Percentiles rank a stretch among this genome's conserved stretches.
phyloP scores from a whole-genome alignment of 2,329 filamentous ascomycete species.

The Mollisiaceae sp. region DNA sequence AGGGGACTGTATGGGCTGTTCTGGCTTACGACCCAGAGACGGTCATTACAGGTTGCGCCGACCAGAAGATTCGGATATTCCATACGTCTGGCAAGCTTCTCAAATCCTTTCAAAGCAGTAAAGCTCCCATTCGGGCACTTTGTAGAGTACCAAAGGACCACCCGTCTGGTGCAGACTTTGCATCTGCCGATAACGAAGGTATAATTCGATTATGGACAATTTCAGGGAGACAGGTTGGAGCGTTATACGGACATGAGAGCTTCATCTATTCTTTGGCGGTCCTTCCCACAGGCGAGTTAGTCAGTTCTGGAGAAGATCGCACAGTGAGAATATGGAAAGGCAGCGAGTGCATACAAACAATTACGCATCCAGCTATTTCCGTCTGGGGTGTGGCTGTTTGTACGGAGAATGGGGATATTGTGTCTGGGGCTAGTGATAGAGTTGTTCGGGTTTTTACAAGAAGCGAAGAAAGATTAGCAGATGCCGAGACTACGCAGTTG shows the following conservation, averaged over 20 bases:
- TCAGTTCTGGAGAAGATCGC: slow-evolving; percentile 93
- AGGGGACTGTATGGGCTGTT: slow-evolving; percentile 89
- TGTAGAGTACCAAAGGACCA: slow-evolving; percentile 79
- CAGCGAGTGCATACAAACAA: slow-evolving; percentile 85
- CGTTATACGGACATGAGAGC: slow-evolving; percentile 87
- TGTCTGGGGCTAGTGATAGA: slow-evolving; percentile 90
- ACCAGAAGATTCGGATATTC: slow-evolving; percentile 87
- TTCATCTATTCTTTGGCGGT: slow-evolving; percentile 89
- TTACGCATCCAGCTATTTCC: slow-evolving; percentile 95
- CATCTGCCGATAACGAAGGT: slow-evolving; percentile 92
- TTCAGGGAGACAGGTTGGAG: slow-evolving; percentile 74
- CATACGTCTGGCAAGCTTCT: slow-evolving; percentile 67
- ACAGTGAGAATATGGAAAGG: slow-evolving; percentile 89
- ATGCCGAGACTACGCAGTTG: slow-evolving; percentile 67
- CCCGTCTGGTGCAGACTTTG: slow-evolving; percentile 86
- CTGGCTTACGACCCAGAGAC: slow-evolving; percentile 79
- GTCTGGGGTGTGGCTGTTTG: slow-evolving; percentile 94
- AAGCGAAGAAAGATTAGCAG: slow-evolving; percentile 70
- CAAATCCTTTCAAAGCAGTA: slow-evolving; percentile 69
- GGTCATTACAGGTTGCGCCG: slow-evolving; percentile 89
- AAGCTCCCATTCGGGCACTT: slow-evolving; percentile 86
- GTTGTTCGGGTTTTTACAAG: slow-evolving; percentile 85
- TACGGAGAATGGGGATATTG: slow-evolving; percentile 83
- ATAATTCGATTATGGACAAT: slow-evolving; percentile 87
- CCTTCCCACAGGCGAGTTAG: slow-evolving; percentile 82